Percentiles rank a stretch among this genome's conserved stretches.
phyloP scores from a whole-genome alignment of 2,329 filamentous ascomycete species.

The Phoma herbarum region DNA sequence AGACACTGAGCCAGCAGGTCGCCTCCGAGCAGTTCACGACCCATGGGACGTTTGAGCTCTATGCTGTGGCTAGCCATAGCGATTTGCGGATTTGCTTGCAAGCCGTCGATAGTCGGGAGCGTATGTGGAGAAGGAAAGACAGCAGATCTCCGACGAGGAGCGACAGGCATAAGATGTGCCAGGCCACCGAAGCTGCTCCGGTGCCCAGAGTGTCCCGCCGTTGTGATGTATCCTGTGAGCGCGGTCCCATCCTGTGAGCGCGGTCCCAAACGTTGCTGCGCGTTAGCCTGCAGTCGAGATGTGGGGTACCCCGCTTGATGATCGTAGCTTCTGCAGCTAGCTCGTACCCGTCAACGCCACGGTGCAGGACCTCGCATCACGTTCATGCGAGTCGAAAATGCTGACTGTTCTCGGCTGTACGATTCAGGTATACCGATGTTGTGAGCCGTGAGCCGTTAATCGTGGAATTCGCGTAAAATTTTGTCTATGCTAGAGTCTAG shows the following conservation, averaged over 20 bases:
- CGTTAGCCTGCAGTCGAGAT: background rate
- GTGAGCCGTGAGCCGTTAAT: background rate
- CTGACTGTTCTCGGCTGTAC: constrained; percentile 1
- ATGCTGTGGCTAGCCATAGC: constrained; percentile 22
- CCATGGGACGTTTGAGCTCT: constrained; percentile 42
- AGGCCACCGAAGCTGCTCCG: background rate
- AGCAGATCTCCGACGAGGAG: background rate
- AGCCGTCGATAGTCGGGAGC: background rate
- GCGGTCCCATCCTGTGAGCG: background rate
- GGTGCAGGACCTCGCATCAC: constrained; percentile 2
- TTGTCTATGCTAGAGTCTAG: background rate
- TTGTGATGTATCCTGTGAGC: background rate
- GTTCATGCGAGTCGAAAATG: background rate
- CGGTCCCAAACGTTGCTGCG: background rate
- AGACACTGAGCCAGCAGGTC: constrained; percentile 59
- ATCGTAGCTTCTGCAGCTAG: constrained; percentile 4
- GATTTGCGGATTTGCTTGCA: background rate
- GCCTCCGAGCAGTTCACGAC: constrained; percentile 55
- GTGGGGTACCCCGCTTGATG: constrained; percentile 17
- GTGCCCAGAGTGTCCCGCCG: background rate
- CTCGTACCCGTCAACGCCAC: background rate
- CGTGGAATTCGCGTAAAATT: background rate
- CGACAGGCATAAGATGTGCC: background rate
- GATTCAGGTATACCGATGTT: background rate
- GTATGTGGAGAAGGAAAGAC: background rate